These are phyloP conservation scores for Orbilia oligospora DNA, from an alignment of 2,329 filamentous ascomycete genomes.

Conservation along the genomic window DNA sequence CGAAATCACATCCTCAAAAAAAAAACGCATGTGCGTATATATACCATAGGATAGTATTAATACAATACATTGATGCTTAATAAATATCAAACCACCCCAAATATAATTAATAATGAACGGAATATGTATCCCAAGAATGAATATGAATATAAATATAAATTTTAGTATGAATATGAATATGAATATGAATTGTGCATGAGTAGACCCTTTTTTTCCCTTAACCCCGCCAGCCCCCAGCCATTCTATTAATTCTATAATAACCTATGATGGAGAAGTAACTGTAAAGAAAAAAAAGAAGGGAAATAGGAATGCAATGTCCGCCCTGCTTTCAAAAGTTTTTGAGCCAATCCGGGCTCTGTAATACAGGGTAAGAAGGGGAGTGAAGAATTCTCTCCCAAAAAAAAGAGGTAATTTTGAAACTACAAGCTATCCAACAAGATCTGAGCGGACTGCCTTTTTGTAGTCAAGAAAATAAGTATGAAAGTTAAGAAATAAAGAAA, in stretches of 20 bases:
- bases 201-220: neutral
- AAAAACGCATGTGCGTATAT: too few species aligned
- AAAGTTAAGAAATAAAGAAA: neutral
- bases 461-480: constrained; percentile 1
- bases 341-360: neutral
- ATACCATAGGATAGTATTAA: too few species aligned
- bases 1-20: too few species aligned
- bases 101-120: too few species aligned
- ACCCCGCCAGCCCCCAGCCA: constrained; percentile 12
- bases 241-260: constrained; percentile 54
- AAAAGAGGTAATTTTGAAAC: constrained; percentile 2
- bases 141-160: too few species aligned
- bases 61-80: too few species aligned
- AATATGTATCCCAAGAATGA: too few species aligned
- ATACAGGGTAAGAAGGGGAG: neutral
- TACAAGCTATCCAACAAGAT: neutral
- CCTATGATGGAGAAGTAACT: neutral
- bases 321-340: neutral
- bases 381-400: neutral
- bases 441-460: neutral
- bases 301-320: neutral
- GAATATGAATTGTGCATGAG: neutral
- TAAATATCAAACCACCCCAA: too few species aligned
- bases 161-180: neutral
- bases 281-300: constrained; percentile 1